Conservation (phyloP, 1,284 basidiomycete genomes). For the Boletus semigastroideus region DNA sequence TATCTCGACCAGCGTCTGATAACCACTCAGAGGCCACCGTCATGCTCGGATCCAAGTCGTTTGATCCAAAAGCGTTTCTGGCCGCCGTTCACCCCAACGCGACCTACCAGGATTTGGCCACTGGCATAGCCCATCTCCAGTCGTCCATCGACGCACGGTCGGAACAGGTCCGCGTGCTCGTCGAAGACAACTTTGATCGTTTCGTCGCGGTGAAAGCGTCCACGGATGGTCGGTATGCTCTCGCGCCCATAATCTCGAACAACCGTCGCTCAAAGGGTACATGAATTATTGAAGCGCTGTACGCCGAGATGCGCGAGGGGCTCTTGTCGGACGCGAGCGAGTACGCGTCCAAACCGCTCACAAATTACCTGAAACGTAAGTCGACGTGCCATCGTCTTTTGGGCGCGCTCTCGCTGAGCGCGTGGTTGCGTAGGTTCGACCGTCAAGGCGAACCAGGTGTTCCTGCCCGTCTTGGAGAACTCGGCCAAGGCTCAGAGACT, state of each 20-base stretch:
- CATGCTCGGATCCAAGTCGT: constrained; percentile 87
- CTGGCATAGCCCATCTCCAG: constrained; percentile 72
- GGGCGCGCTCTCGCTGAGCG: constrained; percentile 4
- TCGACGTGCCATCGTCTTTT: not conserved
- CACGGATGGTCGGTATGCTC: constrained; percentile 74
- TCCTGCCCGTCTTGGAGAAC: constrained; percentile 95
- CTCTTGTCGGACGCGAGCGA: constrained; percentile 78
- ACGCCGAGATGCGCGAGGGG: constrained; percentile 91
- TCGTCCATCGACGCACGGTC: constrained; percentile 84
- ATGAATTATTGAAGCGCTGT: constrained; percentile 63
- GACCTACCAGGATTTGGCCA: constrained; percentile 86
- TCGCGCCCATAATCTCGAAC: not conserved
- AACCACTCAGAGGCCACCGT: constrained; percentile 67
- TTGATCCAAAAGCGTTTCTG: constrained; percentile 94
- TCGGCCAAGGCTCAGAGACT: constrained; percentile 93
- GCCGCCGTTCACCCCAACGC: constrained; percentile 94
- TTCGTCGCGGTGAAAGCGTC: constrained; percentile 98
- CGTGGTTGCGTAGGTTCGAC: constrained; percentile 59
- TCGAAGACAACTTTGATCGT: constrained; percentile 97
- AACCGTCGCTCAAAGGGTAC: constrained; percentile 7
- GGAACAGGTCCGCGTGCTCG: constrained; percentile 90
- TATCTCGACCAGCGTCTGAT: constrained; percentile 14
- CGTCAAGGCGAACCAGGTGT: constrained; percentile 93
- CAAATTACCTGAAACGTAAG: constrained; percentile 81
- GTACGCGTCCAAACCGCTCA: constrained; percentile 80